Percentiles rank a stretch among this genome's conserved stretches.
Evolutionary conservation across 139 green algal species (phyloP).

Genomic region (Pedinophyceae sp.): DNA sequence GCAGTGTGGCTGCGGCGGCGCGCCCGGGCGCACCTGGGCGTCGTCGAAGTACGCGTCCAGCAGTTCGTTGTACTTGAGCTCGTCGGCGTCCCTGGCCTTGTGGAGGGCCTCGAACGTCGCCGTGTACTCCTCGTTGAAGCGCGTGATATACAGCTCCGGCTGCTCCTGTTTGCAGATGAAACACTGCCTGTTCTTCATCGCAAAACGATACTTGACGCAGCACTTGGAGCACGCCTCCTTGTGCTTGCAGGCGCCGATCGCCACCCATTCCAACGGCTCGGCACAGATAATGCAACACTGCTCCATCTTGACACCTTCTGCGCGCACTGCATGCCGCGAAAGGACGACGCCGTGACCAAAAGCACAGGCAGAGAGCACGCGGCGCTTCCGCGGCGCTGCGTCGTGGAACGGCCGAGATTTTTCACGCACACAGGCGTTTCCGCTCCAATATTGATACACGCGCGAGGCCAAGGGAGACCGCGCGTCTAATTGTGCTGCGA

Average conservation of each 20-base stretch:
- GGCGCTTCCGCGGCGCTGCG: no score
- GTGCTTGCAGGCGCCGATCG: slow-evolving; percentile 66
- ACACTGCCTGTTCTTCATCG: slow-evolving; percentile 70
- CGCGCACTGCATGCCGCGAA: no score
- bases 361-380: no score
- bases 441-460: no score
- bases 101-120: slow-evolving; percentile 2
- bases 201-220: slow-evolving; percentile 14
- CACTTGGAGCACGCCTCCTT: slow-evolving; percentile 72
- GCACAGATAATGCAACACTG: slow-evolving; percentile 72
- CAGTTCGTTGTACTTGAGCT: not conserved
- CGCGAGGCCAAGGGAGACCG: no score
- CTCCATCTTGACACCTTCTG: no score
- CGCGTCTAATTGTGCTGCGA: no score
- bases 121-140: slow-evolving; percentile 60
- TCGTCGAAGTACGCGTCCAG: slow-evolving; percentile 6
- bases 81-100: not conserved
- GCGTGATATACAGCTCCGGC: slow-evolving; percentile 46
- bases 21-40: not conserved
- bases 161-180: slow-evolving; percentile 60
- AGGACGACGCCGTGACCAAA: no score
- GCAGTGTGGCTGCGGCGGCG: no score
- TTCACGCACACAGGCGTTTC: no score
- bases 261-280: slow-evolving; percentile 64
- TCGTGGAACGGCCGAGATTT: no score